Evolutionary conservation across 2,329 filamentous ascomycete species (phyloP).

Genomic region (Calonectria montana): DNA sequence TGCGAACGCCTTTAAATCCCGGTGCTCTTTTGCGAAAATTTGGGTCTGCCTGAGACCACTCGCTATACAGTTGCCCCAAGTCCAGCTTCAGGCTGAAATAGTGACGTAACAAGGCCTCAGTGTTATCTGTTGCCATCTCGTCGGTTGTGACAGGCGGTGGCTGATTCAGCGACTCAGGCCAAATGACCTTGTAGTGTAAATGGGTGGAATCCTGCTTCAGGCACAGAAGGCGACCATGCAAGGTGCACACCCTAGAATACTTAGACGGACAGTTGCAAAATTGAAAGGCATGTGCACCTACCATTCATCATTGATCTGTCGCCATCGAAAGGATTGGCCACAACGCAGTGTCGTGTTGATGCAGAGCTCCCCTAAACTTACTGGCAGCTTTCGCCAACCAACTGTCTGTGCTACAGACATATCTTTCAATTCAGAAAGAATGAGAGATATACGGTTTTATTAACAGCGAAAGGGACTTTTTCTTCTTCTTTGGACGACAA

Average conservation of each 20-base stretch:
- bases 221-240: constrained; percentile 86
- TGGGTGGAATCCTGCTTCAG: constrained; percentile 83
- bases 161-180: constrained; percentile 51
- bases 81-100: constrained; percentile 91
- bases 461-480: not conserved
- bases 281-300: constrained; percentile 46
- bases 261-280: constrained; percentile 12
- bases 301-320: constrained; percentile 88
- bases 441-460: not conserved
- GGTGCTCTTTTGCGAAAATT: constrained; percentile 92
- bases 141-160: constrained; percentile 11
- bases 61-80: constrained; percentile 78
- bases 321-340: constrained; percentile 97
- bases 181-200: constrained; percentile 84
- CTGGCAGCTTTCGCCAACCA: constrained; percentile 88
- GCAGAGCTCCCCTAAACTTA: constrained; percentile 86
- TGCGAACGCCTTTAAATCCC: constrained; percentile 89
- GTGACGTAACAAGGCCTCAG: constrained; percentile 77
- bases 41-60: constrained; percentile 87
- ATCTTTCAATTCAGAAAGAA: not conserved
- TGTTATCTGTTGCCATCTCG: constrained; percentile 68
- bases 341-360: constrained; percentile 95
- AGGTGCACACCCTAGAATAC: constrained; percentile 75
- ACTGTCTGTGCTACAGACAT: constrained; percentile 63
- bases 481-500: not conserved